Base-by-base conservation (phyloP, 2,329 filamentous ascomycete genomes). In the Alternaria burnsii region DNA sequence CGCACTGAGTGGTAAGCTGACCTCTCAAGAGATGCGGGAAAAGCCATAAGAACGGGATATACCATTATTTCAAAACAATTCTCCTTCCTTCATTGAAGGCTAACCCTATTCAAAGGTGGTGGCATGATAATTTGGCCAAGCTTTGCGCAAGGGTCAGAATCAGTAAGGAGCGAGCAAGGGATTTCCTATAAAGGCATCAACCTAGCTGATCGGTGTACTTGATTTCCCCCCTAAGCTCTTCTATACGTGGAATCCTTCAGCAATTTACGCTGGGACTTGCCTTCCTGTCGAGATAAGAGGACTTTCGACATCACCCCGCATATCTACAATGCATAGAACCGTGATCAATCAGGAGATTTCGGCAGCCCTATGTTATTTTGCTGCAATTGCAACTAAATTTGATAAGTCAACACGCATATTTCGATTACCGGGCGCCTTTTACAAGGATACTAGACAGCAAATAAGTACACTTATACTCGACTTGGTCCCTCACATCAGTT, bases 91-190 rank as follows among this genome's bases (percentile, higher is more conserved):
- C 11, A 8, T 11, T 9, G 12, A 30, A 28, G 20, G 34, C 34
- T 54, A 54, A 16, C 55, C n/a, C 0, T 7, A 34, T 54, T 20
- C 12, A 18, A 41, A 47, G 34, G 18, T 54, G 16, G 18, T n/a
- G 28, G 48, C 48, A 53, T 53, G 6, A 53, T 28, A 24, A 41
- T 22, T 26, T 34, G 41, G 18, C 43, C 24, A 47, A 58, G 50
- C 26, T 36, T n/a, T 46, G 41, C 20, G 55, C 26, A 54, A 41
- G 55, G 48, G 34, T 30, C 14, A 16, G 16, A n/a, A 34, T 32
- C 10, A 46, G 43, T 26, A 58, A 54, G 50, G 50, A 50, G 34
- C 16, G 41, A 47, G 26, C 42, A 58, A 58, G 36, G 56, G 56
- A 59, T 59, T 34, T 48, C 18, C 51, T 41, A 11, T 14, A 26